phyloP scores from a whole-genome alignment of 345 rosid species.

The Citrus unshiu region DNA sequence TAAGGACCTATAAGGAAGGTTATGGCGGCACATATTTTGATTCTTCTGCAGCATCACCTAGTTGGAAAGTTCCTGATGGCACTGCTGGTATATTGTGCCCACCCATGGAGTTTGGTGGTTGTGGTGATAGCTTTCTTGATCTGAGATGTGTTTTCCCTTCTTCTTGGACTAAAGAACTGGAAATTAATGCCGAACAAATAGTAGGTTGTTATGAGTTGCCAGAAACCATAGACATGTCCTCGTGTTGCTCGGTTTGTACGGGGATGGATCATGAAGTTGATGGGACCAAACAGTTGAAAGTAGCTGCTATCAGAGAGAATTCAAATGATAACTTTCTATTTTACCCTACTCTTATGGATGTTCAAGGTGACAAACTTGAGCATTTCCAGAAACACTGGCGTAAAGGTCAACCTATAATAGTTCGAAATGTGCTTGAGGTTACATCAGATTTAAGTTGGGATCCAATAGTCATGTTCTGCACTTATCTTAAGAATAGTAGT shows the following conservation, averaged over 20 bases:
- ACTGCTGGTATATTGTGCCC: constrained; percentile 45
- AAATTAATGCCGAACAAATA: constrained; percentile 77
- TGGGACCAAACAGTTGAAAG: constrained; percentile 49
- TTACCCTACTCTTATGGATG: constrained; percentile 49
- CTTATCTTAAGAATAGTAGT: constrained; percentile 60
- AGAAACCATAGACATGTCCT: constrained; percentile 54
- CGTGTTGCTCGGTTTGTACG: constrained; percentile 61
- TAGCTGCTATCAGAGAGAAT: constrained; percentile 62
- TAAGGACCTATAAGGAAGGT: constrained; percentile 18
- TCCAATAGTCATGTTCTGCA: constrained; percentile 79
- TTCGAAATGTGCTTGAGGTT: constrained; percentile 60
- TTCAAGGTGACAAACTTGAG: constrained; percentile 63
- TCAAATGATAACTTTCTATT: constrained; percentile 65
- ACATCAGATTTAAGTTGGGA: constrained; percentile 71
- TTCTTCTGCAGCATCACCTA: constrained; percentile 27
- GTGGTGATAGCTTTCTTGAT: constrained; percentile 49
- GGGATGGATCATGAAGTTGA: constrained; percentile 41
- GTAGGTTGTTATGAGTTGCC: constrained; percentile 86
- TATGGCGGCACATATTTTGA: constrained; percentile 20
- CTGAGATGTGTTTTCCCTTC: constrained; percentile 50
- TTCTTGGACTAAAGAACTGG: constrained; percentile 67
- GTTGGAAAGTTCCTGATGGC: constrained; percentile 28
- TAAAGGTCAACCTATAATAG: constrained; percentile 84
- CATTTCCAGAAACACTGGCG: constrained; percentile 97
- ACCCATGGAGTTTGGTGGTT: constrained; percentile 54